These are phyloP conservation scores for Alternaria triticimaculans DNA, from an alignment of 2,329 filamentous ascomycete species.

Conservation along the genomic window DNA sequence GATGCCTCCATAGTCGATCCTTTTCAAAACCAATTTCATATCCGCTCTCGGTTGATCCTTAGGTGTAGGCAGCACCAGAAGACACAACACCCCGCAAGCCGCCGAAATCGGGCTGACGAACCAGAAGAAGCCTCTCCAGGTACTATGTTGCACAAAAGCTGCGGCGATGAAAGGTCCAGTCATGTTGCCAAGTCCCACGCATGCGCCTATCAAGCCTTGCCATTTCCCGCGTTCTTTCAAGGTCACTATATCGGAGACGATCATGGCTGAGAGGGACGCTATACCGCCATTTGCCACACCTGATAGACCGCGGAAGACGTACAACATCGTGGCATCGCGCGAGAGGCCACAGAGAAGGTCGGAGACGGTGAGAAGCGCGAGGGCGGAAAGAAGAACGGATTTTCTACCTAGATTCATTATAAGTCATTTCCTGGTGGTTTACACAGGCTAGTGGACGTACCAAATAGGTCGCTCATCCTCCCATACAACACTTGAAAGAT, in stretches of 20 bases:
- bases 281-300: constrained; percentile 70
- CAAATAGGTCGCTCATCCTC: constrained; percentile 66
- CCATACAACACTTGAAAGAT: constrained; percentile 71
- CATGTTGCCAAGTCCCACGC: constrained; percentile 33
- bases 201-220: constrained; percentile 42
- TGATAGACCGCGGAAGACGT: constrained; percentile 64
- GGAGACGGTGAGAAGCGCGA: constrained; percentile 61
- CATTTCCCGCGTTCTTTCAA: constrained; percentile 48
- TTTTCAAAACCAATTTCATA: constrained; percentile 53
- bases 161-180: constrained; percentile 35
- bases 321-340: constrained; percentile 63
- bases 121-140: constrained; percentile 34
- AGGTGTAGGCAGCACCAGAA: constrained; percentile 42
- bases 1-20: constrained; percentile 67
- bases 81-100: constrained; percentile 16
- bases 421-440: not conserved
- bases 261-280: constrained; percentile 49
- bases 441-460: constrained; percentile 28
- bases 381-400: constrained; percentile 59
- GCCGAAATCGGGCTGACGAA: constrained; percentile 25
- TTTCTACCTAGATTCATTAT: constrained; percentile 15
- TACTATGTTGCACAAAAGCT: constrained; percentile 23
- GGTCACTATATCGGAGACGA: constrained; percentile 47
- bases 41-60: constrained; percentile 57
- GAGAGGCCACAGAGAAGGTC: constrained; percentile 67